Evolutionary conservation across 2,329 filamentous ascomycete species (phyloP).

Genomic region (Aspergillus sclerotialis): DNA sequence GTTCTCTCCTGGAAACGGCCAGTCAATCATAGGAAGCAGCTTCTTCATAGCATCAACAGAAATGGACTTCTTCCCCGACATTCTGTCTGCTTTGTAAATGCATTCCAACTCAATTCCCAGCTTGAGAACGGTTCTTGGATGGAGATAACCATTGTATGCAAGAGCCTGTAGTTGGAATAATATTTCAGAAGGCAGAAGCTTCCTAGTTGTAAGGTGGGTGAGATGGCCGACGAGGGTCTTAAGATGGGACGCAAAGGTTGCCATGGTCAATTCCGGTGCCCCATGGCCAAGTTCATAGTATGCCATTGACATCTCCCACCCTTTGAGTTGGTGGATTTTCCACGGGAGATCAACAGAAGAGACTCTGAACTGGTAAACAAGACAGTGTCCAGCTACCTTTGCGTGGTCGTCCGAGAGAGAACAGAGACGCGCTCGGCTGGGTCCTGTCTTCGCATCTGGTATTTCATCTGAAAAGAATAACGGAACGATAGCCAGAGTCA

Average conservation of each 20-base stretch:
- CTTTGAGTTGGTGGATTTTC: slow-evolving; percentile 16
- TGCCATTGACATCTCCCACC: slow-evolving; percentile 16
- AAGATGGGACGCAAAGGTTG: slow-evolving; percentile 1
- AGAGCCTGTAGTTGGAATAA: slow-evolving; percentile 58
- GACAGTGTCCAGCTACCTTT: slow-evolving; percentile 13
- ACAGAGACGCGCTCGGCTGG: slow-evolving; percentile 3
- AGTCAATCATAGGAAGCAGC: slow-evolving; percentile 49
- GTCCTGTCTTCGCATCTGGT: background rate
- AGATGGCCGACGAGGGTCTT: slow-evolving; percentile 23
- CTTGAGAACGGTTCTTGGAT: slow-evolving; percentile 45
- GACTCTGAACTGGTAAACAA: slow-evolving; percentile 43
- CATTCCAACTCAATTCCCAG: slow-evolving; percentile 41
- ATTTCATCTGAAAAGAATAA: slow-evolving; percentile 36
- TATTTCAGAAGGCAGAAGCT: slow-evolving; percentile 44
- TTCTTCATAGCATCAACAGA: slow-evolving; percentile 49
- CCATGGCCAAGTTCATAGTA: slow-evolving; percentile 7
- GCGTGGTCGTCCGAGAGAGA: slow-evolving; percentile 5
- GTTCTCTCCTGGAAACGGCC: slow-evolving; percentile 46
- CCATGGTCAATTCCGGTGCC: background rate
- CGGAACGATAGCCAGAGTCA: slow-evolving; percentile 48
- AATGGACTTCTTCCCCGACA: slow-evolving; percentile 29
- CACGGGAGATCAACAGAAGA: slow-evolving; percentile 15
- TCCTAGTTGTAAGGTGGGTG: slow-evolving; percentile 23
- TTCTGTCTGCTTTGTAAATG: slow-evolving; percentile 19
- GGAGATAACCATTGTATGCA: slow-evolving; percentile 55